phyloP scores from a whole-genome alignment of 1,284 basidiomycete genomes.

The Ustilago curta region DNA sequence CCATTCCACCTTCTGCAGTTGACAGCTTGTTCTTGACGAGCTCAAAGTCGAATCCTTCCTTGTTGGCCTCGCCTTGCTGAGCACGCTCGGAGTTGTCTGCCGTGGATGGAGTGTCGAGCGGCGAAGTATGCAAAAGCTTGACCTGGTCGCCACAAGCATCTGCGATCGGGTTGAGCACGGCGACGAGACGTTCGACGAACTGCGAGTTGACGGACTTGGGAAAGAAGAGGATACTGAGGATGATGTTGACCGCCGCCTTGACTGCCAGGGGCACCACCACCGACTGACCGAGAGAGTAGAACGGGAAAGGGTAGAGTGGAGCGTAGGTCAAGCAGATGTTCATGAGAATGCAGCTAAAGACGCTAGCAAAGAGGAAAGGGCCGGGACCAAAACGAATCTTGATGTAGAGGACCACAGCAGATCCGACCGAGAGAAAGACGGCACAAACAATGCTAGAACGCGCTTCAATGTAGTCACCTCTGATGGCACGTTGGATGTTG shows the following conservation, averaged over 20 bases:
- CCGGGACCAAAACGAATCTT: slow-evolving; percentile 77
- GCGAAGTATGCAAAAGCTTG: slow-evolving; percentile 72
- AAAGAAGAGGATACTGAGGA: slow-evolving; percentile 75
- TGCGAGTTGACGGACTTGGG: slow-evolving; percentile 77
- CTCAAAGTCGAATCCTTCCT: slow-evolving; percentile 71
- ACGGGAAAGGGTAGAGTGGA: slow-evolving; percentile 77
- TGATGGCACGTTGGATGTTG: slow-evolving; percentile 42
- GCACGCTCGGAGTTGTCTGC: not conserved
- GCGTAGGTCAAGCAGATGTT: slow-evolving; percentile 76
- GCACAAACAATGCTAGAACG: slow-evolving; percentile 76
- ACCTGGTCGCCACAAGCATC: slow-evolving; percentile 73
- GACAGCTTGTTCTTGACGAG: slow-evolving; percentile 66
- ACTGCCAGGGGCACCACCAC: slow-evolving; percentile 77
- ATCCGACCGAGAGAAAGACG: slow-evolving; percentile 78
- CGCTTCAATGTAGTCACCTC: slow-evolving; percentile 48
- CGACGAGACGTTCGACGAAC: slow-evolving; percentile 75
- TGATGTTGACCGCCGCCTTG: slow-evolving; percentile 75
- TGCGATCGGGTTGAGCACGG: slow-evolving; percentile 74
- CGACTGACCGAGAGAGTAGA: slow-evolving; percentile 75
- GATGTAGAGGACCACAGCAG: slow-evolving; percentile 76
- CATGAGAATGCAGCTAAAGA: slow-evolving; percentile 74
- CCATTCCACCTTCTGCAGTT: slow-evolving; percentile 74
- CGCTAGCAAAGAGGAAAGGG: slow-evolving; percentile 75
- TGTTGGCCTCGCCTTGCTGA: not conserved
- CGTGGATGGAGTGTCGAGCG: slow-evolving; percentile 69